These are phyloP conservation scores for Chenopodium album DNA, from an alignment of 148 eudicot species.

Conservation along the genomic window DNA sequence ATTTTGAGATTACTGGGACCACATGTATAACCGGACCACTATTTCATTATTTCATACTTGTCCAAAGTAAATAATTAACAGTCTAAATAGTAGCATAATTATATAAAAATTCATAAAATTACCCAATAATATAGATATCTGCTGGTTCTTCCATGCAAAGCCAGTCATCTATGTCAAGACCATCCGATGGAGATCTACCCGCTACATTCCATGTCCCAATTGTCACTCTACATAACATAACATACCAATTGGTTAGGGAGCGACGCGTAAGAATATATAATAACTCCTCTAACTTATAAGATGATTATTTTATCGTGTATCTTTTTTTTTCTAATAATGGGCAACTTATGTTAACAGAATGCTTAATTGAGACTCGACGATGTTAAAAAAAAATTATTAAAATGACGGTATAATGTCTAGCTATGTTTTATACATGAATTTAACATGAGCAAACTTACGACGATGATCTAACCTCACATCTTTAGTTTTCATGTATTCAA, in stretches of 20 bases:
- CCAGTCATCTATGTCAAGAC: constrained; percentile 87
- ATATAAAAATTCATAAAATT: constrained; percentile 11
- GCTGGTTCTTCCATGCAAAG: constrained; percentile 73
- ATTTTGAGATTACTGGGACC: background rate
- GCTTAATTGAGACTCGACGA: background rate
- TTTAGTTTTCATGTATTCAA: constrained; percentile 68
- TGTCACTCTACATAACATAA: constrained; percentile 45
- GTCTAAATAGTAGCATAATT: too few species aligned
- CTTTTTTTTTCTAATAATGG: too few species aligned
- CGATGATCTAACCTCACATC: constrained; percentile 72
- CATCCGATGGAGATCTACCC: constrained; percentile 62
- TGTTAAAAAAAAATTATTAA: background rate
- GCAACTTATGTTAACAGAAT: background rate
- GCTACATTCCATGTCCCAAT: constrained; percentile 94
- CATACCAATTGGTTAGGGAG: too few species aligned
- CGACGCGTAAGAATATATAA: too few species aligned
- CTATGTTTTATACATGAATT: background rate
- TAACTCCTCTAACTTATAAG: too few species aligned
- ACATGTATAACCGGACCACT: background rate
- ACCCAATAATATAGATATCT: constrained; percentile 92
- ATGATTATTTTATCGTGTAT: too few species aligned
- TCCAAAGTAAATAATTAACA: too few species aligned
- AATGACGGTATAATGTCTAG: background rate
- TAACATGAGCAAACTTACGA: constrained; percentile 24
- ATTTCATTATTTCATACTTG: background rate